phyloP scores from a whole-genome alignment of 768 basidiomycete species.

The Lentinula guzmanii region DNA sequence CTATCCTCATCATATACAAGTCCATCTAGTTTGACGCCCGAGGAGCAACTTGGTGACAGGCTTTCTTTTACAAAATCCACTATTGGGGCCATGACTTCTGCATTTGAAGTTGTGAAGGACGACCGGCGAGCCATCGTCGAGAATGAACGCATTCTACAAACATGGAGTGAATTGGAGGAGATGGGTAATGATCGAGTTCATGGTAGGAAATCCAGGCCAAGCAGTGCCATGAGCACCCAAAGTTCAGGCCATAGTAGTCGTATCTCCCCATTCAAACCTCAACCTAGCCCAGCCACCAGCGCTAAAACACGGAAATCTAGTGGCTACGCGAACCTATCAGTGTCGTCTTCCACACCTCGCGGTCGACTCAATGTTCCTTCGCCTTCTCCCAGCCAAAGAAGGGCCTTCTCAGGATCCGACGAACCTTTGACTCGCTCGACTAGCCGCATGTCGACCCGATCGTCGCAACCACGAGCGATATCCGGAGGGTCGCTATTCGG shows the following conservation, averaged over 20 bases:
- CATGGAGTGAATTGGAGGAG: conserved; percentile 75
- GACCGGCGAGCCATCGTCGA: conserved; percentile 62
- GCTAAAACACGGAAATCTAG: conserved; percentile 13
- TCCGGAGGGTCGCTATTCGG: conserved; percentile 58
- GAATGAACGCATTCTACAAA: conserved; percentile 62
- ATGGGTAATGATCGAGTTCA: conserved; percentile 69
- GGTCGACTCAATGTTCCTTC: conserved; percentile 44
- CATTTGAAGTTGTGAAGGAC: conserved; percentile 36
- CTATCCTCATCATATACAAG: conserved; percentile 46
- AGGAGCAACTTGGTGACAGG: conserved; percentile 61
- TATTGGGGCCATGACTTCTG: conserved; percentile 40
- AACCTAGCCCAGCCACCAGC: not conserved
- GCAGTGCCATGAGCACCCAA: conserved; percentile 56
- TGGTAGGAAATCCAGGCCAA: conserved; percentile 58
- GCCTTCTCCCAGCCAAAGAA: conserved; percentile 28
- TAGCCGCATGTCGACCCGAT: conserved; percentile 52
- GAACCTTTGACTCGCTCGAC: conserved; percentile 39
- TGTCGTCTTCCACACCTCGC: conserved; percentile 21
- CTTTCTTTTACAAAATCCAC: conserved; percentile 54
- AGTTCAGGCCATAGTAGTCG: conserved; percentile 56
- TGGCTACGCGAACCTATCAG: conserved; percentile 24
- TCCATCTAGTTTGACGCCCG: conserved; percentile 39
- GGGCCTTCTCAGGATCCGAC: conserved; percentile 42
- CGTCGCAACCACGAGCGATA: conserved; percentile 53
- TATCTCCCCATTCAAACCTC: conserved; percentile 29